Percentiles rank a stretch among this genome's conserved stretches.
Conservation (phyloP, 2,329 filamentous ascomycete species). For the Xylaria sp. region DNA sequence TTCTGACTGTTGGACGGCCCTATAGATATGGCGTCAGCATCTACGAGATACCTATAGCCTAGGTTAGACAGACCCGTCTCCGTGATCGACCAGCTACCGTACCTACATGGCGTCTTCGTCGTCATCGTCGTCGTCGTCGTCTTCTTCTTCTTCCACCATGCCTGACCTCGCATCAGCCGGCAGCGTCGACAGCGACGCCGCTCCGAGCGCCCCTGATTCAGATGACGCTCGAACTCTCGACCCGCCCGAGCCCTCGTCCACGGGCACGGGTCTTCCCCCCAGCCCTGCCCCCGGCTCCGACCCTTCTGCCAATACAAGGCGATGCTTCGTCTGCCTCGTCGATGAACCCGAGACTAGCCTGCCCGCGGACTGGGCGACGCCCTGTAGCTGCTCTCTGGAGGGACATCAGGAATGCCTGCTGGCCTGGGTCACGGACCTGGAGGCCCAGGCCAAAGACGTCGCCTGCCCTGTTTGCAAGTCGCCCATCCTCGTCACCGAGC, state of each 20-base stretch:
- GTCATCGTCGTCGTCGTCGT: neutral
- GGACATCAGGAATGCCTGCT: conserved; percentile 86
- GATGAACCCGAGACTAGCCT: conserved; percentile 62
- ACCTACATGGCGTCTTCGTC: neutral
- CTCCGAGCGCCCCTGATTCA: neutral
- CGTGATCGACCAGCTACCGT: neutral
- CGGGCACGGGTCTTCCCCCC: neutral
- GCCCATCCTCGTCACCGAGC: conserved; percentile 79
- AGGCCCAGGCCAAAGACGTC: conserved; percentile 73
- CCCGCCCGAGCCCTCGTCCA: neutral
- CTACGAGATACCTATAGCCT: neutral
- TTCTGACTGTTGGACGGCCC: neutral
- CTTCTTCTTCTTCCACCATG: conserved; percentile 10
- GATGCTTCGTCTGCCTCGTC: conserved; percentile 72
- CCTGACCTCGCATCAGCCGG: neutral
- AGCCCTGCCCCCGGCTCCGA: conserved; percentile 32
- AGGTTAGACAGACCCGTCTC: conserved; percentile 3
- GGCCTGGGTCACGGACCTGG: conserved; percentile 92
- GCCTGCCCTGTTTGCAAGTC: conserved; percentile 91
- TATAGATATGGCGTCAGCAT: neutral
- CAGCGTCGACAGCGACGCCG: neutral
- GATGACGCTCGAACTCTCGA: neutral
- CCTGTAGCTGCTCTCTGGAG: conserved; percentile 89
- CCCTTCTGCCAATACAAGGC: conserved; percentile 48
- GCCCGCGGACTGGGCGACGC: conserved; percentile 77